These are phyloP conservation scores for Botrytis byssoidea DNA, from an alignment of 2,329 filamentous ascomycete genomes.

Conservation along the genomic window DNA sequence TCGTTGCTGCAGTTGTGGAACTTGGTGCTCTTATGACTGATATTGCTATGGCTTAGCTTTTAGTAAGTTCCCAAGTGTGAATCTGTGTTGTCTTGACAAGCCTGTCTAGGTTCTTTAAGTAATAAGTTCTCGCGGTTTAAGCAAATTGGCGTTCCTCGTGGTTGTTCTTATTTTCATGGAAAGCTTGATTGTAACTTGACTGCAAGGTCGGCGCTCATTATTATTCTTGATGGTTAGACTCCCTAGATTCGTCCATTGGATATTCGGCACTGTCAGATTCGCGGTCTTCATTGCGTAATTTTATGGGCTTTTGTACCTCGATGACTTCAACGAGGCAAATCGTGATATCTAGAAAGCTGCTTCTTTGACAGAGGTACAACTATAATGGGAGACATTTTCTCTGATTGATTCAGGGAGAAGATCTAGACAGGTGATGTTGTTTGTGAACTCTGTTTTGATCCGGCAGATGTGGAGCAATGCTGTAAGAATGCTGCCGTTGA, in stretches of 20 bases:
- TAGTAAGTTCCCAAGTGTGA: background rate
- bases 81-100: background rate
- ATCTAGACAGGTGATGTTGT: background rate
- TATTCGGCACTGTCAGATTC: background rate
- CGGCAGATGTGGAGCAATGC: background rate
- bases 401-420: background rate
- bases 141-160: background rate
- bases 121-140: background rate
- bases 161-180: too few relatives aligned
- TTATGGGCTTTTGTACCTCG: too few relatives aligned
- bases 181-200: background rate
- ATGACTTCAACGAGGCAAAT: background rate
- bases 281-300: background rate
- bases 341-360: background rate
- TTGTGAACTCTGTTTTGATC: background rate
- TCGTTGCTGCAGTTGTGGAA: background rate
- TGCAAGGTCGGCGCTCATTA: background rate
- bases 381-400: background rate
- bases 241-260: background rate
- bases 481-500: background rate
- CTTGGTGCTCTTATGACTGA: background rate
- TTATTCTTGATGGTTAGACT: background rate
- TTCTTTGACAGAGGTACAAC: background rate
- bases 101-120: background rate
- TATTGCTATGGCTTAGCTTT: background rate